Conservation (phyloP, 1,284 basidiomycete genomes). For the Taiwanofungus camphoratus region DNA sequence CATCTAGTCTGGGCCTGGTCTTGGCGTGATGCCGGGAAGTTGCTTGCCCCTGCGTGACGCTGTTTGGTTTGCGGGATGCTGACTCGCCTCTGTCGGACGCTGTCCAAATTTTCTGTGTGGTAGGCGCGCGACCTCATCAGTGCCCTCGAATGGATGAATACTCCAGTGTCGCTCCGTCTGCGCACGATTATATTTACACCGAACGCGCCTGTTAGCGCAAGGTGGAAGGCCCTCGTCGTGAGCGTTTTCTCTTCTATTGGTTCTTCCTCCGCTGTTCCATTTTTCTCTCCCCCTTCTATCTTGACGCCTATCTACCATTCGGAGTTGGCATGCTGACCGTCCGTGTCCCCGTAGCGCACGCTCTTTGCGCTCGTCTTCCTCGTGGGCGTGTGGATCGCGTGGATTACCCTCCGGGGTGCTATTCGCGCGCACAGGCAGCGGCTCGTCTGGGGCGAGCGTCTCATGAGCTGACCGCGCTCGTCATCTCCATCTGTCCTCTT, state of each 20-base stretch:
- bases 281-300: background rate
- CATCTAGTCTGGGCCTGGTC: background rate
- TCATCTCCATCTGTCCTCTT: background rate
- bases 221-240: constrained; percentile 53
- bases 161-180: constrained; percentile 66
- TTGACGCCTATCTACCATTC: no score
- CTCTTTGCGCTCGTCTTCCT: constrained; percentile 51
- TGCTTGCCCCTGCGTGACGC: background rate
- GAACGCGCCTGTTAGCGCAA: constrained; percentile 58
- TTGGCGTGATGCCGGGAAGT: background rate
- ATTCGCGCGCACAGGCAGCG: constrained; percentile 66
- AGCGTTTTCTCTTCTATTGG: background rate
- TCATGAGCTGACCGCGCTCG: constrained; percentile 60
- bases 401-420: constrained; percentile 55
- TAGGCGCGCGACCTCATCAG: constrained; percentile 56
- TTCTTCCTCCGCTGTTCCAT: background rate
- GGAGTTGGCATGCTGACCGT: no score
- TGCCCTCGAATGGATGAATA: constrained; percentile 68
- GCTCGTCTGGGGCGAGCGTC: constrained; percentile 68
- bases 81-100: background rate
- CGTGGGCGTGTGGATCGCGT: constrained; percentile 52
- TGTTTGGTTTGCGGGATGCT: background rate
- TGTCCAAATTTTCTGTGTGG: constrained; percentile 6
- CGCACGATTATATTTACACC: constrained; percentile 65
- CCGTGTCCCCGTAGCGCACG: constrained; percentile 31